These are phyloP conservation scores for Aspergillus sp. DNA, from an alignment of 2,329 filamentous ascomycete genomes.

Conservation along the genomic window DNA sequence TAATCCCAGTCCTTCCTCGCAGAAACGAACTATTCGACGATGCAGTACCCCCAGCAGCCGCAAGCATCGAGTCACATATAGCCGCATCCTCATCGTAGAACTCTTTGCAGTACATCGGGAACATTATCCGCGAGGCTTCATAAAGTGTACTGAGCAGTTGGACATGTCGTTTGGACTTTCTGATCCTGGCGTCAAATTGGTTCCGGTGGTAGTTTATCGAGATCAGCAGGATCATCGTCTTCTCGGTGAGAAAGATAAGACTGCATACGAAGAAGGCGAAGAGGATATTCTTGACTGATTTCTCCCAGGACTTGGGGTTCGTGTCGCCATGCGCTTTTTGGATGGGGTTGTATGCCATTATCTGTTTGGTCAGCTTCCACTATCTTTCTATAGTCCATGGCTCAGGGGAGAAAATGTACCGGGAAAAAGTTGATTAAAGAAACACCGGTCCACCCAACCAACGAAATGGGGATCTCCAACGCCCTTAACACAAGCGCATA, in stretches of 20 bases:
- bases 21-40: slow-evolving; percentile 27
- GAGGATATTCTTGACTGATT: slow-evolving; percentile 52
- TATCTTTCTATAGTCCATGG: neutral
- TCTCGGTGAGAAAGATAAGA: slow-evolving; percentile 53
- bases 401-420: slow-evolving; percentile 22
- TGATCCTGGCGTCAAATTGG: slow-evolving; percentile 65
- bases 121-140: slow-evolving; percentile 79
- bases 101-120: slow-evolving; percentile 86
- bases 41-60: slow-evolving; percentile 52
- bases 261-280: slow-evolving; percentile 52
- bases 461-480: slow-evolving; percentile 54
- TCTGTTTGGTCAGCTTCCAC: slow-evolving; percentile 12
- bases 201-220: slow-evolving; percentile 63
- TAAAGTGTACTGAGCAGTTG: slow-evolving; percentile 77
- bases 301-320: slow-evolving; percentile 43
- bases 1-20: slow-evolving; percentile 62
- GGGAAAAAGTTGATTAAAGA: slow-evolving; percentile 55
- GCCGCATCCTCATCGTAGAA: slow-evolving; percentile 87
- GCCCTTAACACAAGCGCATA: slow-evolving; percentile 54
- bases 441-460: slow-evolving; percentile 55
- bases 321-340: slow-evolving; percentile 26
- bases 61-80: slow-evolving; percentile 75
- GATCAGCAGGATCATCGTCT: slow-evolving; percentile 57
- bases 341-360: slow-evolving; percentile 40
- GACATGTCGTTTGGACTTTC: slow-evolving; percentile 81